Percentiles rank a stretch among this genome's conserved stretches.
phyloP scores from a whole-genome alignment of 2,329 filamentous ascomycete genomes.

The Dendrostoma leiphaemia region DNA sequence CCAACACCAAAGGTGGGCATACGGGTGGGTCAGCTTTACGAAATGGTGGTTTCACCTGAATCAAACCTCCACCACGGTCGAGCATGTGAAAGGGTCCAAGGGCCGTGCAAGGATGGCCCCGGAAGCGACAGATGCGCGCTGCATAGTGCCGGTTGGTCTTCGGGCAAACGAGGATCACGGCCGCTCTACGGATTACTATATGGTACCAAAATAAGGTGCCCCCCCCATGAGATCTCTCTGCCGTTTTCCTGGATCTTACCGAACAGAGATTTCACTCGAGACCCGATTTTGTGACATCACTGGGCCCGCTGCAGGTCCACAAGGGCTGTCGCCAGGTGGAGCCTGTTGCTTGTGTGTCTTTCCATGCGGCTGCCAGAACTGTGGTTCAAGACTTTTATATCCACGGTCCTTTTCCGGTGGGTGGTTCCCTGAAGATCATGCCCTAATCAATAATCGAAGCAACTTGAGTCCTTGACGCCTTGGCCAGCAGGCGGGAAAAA shows the following conservation, averaged over 20 bases:
- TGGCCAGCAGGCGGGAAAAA: background rate
- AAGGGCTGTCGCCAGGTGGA: conserved; percentile 8
- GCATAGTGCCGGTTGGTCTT: background rate
- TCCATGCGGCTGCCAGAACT: too few relatives aligned
- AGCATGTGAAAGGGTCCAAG: conserved; percentile 16
- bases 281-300: conserved; percentile 20
- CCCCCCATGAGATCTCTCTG: background rate
- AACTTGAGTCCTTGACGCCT: background rate
- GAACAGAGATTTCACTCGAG: conserved; percentile 17
- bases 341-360: too few relatives aligned
- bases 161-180: background rate
- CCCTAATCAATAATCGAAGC: background rate
- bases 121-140: background rate
- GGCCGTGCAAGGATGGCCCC: background rate
- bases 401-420: conserved; percentile 15
- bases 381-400: background rate
- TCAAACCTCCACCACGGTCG: too few relatives aligned
- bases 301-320: conserved; percentile 13
- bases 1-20: too few relatives aligned
- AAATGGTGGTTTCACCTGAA: conserved; percentile 5
- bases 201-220: too few relatives aligned
- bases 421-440: background rate
- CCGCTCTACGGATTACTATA: too few relatives aligned
- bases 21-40: too few relatives aligned
- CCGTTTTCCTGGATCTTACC: conserved; percentile 7